Conservation (phyloP, 2,329 filamentous ascomycete species). For the Calonectria pauciramosa region DNA sequence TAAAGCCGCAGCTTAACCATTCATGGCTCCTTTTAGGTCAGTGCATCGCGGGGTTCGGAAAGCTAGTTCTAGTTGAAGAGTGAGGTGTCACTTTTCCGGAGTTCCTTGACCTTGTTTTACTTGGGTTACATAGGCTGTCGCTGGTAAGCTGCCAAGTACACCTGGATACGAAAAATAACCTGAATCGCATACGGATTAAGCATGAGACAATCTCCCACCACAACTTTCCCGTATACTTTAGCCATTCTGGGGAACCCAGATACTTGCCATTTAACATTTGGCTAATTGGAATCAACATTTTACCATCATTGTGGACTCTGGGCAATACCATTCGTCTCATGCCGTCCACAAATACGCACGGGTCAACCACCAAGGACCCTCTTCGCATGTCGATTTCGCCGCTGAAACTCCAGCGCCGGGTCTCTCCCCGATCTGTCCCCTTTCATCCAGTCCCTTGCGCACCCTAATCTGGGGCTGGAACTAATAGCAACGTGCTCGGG, state of each 20-base stretch:
- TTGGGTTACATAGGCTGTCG: not conserved
- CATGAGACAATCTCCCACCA: not conserved
- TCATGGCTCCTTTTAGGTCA: not conserved
- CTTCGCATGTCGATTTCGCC: not conserved
- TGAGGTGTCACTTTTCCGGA: not conserved
- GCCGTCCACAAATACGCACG: not conserved
- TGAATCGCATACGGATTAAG: not conserved
- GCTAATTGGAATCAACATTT: too few relatives aligned
- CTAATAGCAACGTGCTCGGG: not conserved
- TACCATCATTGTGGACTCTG: not conserved
- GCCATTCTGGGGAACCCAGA: not conserved
- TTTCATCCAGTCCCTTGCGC: not conserved
- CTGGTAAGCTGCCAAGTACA: not conserved
- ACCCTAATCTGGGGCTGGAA: not conserved
- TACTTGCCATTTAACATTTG: not conserved
- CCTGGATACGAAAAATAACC: not conserved
- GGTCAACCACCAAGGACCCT: not conserved
- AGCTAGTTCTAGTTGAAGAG: not conserved
- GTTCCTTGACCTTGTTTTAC: not conserved
- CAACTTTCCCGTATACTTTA: not conserved
- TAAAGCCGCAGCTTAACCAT: not conserved
- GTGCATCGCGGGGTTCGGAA: not conserved
- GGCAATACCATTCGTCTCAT: not conserved
- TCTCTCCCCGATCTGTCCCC: constrained; percentile 7
- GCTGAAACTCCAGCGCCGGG: not conserved